Evolutionary conservation across 169 alveolate species (phyloP), one percentile per base, ranked within the genome.

Genomic region (Plasmodium reichenowi): DNA sequence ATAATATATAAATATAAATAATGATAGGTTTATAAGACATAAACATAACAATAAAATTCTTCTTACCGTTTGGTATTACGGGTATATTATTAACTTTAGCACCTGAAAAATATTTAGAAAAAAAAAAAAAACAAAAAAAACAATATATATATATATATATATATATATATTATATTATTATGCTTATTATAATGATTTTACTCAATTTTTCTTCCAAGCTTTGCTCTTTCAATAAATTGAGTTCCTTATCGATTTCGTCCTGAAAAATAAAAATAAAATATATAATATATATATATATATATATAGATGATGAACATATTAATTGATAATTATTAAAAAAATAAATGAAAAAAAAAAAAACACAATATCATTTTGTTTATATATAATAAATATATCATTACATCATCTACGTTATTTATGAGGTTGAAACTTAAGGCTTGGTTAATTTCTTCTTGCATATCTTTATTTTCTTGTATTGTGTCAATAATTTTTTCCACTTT

Each of bases 401-500:
- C 91, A 68, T 83, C 91, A 60, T 83, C 91, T 12, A 83, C 91
- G 58, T 83, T 83, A 63, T 83, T 83, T 70, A 83, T 20, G 22
- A 70, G 73, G 26, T 83, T 83, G 48, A 83, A 83, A 60, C 45
- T 54, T 20, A 83, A 52, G 66, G 95, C 93, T 72, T 94, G 95
- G 74, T 75, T 71, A 22, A 94, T 78, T 86, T 94, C 96, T 72
- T 56, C 80, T 92, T 94, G 96, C 9, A 87, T 67, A 29, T 94
- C 95, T 59, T 92, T 89, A 59, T 88, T 91, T 54, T 94, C 96
- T 62, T 94, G 95, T 74, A 94, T 73, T 48, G 93, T 91, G 50
- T 94, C 96, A 76, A 94, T 89, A 56, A 94, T 88, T 20, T 70
- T 86, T 62, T 94, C 96, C 47, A 94, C 92, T 20, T 89, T 90